phyloP scores from a whole-genome alignment of 2,329 filamentous ascomycete genomes.

The Epichloe hybrida region DNA sequence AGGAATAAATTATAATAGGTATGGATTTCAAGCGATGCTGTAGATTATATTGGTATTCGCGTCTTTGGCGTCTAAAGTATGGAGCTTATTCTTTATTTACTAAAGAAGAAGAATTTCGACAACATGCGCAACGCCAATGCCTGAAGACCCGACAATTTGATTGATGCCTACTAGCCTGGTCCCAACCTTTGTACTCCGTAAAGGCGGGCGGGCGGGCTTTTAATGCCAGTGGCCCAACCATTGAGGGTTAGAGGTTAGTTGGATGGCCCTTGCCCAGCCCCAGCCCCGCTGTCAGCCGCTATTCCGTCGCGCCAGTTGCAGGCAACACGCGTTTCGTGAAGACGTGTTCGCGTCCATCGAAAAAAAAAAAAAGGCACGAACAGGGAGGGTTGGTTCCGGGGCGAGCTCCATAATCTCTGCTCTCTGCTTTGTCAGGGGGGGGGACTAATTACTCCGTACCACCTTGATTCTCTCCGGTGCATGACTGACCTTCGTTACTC shows the following conservation, averaged over 20 bases:
- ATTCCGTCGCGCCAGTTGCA: not conserved
- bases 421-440: not conserved
- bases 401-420: not conserved
- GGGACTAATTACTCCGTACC: not conserved
- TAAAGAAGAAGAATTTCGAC: too few relatives aligned
- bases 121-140: not conserved
- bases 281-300: not conserved
- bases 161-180: too few relatives aligned
- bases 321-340: conserved; percentile 5
- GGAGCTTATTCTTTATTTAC: too few relatives aligned
- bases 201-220: not conserved
- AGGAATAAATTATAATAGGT: too few relatives aligned
- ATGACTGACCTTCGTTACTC: not conserved
- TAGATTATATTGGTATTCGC: too few relatives aligned
- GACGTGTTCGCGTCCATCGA: conserved; percentile 6
- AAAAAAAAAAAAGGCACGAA: not conserved
- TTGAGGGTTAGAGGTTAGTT: not conserved
- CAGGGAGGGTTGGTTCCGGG: not conserved
- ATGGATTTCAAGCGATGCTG: not conserved
- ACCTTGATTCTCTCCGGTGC: not conserved
- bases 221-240: not conserved
- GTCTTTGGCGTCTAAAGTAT: too few relatives aligned
- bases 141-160: not conserved
- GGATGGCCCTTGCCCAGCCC: not conserved
- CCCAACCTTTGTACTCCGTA: too few relatives aligned